These are phyloP conservation scores for Phytophthora tentaculata DNA, from an alignment of 352 stramenopile genomes.

Conservation along the genomic window DNA sequence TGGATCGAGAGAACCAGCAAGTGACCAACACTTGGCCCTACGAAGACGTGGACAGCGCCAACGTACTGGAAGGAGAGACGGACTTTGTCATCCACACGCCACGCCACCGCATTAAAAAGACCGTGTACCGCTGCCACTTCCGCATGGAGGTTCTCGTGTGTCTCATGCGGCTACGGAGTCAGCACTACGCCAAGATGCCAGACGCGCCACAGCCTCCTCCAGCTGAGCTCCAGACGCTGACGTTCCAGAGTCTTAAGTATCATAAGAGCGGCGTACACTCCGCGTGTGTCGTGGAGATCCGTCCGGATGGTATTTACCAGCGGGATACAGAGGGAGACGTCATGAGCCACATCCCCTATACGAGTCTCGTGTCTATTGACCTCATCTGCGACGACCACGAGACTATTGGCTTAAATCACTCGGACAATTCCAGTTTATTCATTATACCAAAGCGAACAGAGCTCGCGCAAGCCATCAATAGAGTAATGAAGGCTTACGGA, in stretches of 20 bases:
- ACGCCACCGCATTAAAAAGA: conserved; percentile 83
- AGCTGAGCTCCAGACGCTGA: conserved; percentile 57
- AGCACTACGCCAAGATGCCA: conserved; percentile 56
- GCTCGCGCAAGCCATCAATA: conserved; percentile 71
- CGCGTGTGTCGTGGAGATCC: conserved; percentile 70
- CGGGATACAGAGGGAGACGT: conserved; percentile 75
- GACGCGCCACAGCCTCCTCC: conserved; percentile 22
- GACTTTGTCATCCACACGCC: conserved; percentile 83
- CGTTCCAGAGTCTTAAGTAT: conserved; percentile 69
- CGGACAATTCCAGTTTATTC: conserved; percentile 86
- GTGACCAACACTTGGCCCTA: conserved; percentile 87
- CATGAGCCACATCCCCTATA: conserved; percentile 85
- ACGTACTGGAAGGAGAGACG: conserved; percentile 72
- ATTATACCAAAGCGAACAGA: conserved; percentile 69
- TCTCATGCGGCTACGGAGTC: conserved; percentile 74
- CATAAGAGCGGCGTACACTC: conserved; percentile 67
- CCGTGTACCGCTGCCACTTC: conserved; percentile 79
- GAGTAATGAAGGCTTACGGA: conserved; percentile 75
- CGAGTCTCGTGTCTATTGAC: conserved; percentile 83
- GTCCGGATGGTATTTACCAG: conserved; percentile 80
- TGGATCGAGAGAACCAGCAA: conserved; percentile 71
- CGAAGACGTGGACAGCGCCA: conserved; percentile 72
- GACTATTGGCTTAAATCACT: conserved; percentile 77
- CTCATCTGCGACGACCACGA: conserved; percentile 80
- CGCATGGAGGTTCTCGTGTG: conserved; percentile 86